Percentiles rank a stretch among this genome's conserved stretches.
These are phyloP conservation scores for Xylaria longipes DNA, from an alignment of 495 filamentous ascomycete species.

Conservation along the genomic window DNA sequence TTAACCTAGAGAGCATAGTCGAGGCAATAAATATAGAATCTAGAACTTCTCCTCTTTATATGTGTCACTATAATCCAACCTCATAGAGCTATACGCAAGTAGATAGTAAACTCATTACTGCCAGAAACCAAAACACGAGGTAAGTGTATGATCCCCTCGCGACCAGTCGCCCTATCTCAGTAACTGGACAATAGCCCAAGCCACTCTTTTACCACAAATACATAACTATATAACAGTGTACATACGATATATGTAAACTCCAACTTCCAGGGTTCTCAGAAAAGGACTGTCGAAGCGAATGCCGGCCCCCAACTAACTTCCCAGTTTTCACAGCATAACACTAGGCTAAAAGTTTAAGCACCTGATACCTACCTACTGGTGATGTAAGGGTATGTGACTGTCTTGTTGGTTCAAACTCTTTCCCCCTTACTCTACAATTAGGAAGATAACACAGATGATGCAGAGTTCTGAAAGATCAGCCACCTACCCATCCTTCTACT, in stretches of 20 bases:
- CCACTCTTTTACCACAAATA: not conserved
- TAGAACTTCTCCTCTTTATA: not conserved
- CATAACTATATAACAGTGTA: not conserved
- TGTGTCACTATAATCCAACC: not conserved
- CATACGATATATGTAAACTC: not conserved
- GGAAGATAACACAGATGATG: not conserved
- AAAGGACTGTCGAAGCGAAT: not conserved
- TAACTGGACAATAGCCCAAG: too few relatives aligned
- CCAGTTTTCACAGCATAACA: not conserved
- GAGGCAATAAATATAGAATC: not conserved
- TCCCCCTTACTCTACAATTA: not conserved
- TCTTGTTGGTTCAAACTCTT: not conserved
- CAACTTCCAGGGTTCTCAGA: not conserved
- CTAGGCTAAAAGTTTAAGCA: not conserved
- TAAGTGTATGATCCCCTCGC: too few relatives aligned
- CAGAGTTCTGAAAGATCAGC: not conserved
- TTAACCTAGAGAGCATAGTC: not conserved
- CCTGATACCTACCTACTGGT: not conserved
- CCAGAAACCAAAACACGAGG: not conserved
- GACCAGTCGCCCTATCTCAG: too few relatives aligned
- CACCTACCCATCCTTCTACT: too few relatives aligned
- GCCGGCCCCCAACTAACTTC: not conserved
- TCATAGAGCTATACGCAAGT: not conserved
- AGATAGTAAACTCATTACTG: too few relatives aligned
- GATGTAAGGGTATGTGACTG: not conserved